Conservation (phyloP, 148 eudicot genomes). For the Rheum nobile region DNA sequence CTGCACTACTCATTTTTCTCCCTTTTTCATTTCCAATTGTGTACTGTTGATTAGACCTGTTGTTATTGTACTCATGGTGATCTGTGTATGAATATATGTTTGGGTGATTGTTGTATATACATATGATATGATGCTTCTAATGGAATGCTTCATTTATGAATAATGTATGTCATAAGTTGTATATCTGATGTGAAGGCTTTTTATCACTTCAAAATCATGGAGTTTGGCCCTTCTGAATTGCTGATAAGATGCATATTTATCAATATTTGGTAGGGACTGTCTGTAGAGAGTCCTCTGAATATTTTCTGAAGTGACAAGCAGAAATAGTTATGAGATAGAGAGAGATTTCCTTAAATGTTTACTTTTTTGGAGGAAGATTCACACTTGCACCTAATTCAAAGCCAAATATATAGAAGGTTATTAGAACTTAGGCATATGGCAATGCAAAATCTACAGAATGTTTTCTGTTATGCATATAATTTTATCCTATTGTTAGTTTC, state of each 20-base stretch:
- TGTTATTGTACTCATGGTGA: neutral
- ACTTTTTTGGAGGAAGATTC: too few species aligned
- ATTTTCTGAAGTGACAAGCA: neutral
- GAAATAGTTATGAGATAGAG: neutral
- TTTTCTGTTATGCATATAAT: too few species aligned
- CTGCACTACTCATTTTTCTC: neutral
- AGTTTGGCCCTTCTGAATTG: neutral
- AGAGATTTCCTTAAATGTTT: too few species aligned
- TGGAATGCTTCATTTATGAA: neutral
- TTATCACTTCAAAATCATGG: neutral
- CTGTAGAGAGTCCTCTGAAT: neutral
- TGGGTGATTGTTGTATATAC: neutral
- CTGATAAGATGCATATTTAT: neutral
- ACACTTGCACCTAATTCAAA: too few species aligned
- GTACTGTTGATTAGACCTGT: neutral
- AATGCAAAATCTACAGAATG: too few species aligned
- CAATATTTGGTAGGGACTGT: neutral
- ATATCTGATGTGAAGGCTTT: neutral
- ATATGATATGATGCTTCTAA: neutral
- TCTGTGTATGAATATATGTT: neutral
- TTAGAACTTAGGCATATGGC: too few species aligned
- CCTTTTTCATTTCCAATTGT: neutral
- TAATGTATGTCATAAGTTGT: neutral
- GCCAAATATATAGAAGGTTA: too few species aligned
- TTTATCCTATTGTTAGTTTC: too few species aligned